Percentiles rank a stretch among this genome's conserved stretches.
These are phyloP conservation scores for Zancudomyces culisetae DNA, from an alignment of 371 early-diverging fungal genomes.

Conservation along the genomic window DNA sequence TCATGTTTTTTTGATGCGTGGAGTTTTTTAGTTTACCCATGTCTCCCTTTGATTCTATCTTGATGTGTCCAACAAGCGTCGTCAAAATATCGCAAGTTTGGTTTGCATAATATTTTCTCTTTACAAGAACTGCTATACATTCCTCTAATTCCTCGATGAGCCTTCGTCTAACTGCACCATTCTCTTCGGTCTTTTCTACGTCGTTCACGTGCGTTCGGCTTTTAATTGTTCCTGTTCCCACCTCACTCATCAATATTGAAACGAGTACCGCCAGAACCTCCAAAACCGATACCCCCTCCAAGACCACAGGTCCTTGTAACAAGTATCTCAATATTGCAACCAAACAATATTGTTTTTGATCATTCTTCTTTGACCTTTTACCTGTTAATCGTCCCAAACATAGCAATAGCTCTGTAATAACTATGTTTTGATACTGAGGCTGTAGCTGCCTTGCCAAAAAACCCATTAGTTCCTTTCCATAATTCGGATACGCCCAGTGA, in stretches of 20 bases:
- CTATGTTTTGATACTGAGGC: slow-evolving; percentile 22
- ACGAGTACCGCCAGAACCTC: slow-evolving; percentile 61
- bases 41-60: not conserved
- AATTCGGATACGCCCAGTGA: slow-evolving; percentile 13
- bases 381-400: slow-evolving; percentile 3
- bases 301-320: slow-evolving; percentile 18
- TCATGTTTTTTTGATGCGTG: not conserved
- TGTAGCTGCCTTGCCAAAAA: slow-evolving; percentile 11
- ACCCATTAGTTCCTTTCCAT: slow-evolving; percentile 10
- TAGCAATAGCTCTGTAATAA: slow-evolving; percentile 18
- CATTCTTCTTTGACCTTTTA: not conserved
- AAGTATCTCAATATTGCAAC: slow-evolving; percentile 16
- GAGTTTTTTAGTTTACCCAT: not conserved
- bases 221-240: not conserved
- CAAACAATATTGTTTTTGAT: slow-evolving; percentile 4
- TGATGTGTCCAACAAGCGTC: slow-evolving; percentile 29
- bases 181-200: slow-evolving; percentile 5
- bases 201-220: not conserved
- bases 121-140: slow-evolving; percentile 43
- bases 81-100: slow-evolving; percentile 64
- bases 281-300: slow-evolving; percentile 57
- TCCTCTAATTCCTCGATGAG: not conserved
- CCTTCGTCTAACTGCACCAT: slow-evolving; percentile 8
- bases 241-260: slow-evolving; percentile 25
- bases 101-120: slow-evolving; percentile 60